These are phyloP conservation scores for Monilinia vaccinii-corymbosi DNA, from an alignment of 2,329 filamentous ascomycete genomes.

Conservation along the genomic window DNA sequence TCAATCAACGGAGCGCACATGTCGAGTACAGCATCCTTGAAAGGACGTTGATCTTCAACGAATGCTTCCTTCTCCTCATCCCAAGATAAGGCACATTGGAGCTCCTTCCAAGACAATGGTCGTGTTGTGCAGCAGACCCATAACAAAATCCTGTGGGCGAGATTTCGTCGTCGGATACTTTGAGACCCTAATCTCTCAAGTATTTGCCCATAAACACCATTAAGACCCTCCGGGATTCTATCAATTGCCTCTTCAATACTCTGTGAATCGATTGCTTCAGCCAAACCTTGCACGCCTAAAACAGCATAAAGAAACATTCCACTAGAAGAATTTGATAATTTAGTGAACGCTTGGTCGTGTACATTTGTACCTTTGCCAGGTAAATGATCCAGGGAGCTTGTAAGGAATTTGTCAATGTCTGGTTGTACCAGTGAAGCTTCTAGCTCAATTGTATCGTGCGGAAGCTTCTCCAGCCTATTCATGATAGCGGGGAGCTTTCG, in stretches of 20 bases:
- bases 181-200: not conserved
- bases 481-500: not conserved
- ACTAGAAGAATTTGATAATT: not conserved
- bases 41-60: not conserved
- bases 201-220: constrained; percentile 5
- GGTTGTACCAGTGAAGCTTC: not conserved
- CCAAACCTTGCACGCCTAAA: constrained; percentile 1
- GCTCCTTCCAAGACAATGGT: constrained; percentile 3
- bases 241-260: constrained; percentile 1
- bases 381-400: not conserved
- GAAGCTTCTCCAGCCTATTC: not conserved
- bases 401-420: constrained; percentile 5
- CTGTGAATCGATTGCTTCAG: constrained; percentile 1
- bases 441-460: not conserved
- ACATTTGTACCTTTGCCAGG: not conserved
- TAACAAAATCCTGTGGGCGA: not conserved
- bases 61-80: not conserved
- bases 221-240: not conserved
- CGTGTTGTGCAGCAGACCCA: constrained; percentile 7
- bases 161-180: constrained; percentile 2
- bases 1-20: constrained; percentile 4
- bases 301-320: constrained; percentile 7
- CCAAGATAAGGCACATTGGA: constrained; percentile 5
- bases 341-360: constrained; percentile 1
- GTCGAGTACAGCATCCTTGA: constrained; percentile 5